A percentile compares a stretch with the other conserved stretches of the same genome.
These are phyloP conservation scores for Globisporangium splendens DNA, from an alignment of 352 stramenopile species.

Conservation along the genomic window DNA sequence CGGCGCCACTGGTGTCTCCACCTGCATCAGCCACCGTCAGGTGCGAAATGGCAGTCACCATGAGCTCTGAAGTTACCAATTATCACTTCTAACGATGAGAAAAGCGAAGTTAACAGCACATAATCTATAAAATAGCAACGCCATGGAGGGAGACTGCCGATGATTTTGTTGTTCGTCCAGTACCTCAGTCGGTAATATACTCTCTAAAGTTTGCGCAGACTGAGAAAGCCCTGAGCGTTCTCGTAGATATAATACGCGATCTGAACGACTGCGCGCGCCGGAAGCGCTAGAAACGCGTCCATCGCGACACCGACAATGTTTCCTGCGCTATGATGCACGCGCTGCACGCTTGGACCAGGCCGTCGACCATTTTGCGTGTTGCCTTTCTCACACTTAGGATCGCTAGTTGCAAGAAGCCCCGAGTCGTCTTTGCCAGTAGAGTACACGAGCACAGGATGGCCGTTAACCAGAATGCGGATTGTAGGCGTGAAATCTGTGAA, in stretches of 20 bases:
- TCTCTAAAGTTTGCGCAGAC: conserved; percentile 61
- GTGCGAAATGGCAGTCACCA: background rate
- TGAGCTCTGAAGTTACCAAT: background rate
- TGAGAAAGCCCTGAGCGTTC: conserved; percentile 66
- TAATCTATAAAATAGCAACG: no score
- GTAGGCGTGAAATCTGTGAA: conserved; percentile 56
- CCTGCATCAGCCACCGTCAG: conserved; percentile 1
- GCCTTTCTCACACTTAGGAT: no score
- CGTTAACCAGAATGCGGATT: conserved; percentile 60
- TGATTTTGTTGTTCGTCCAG: background rate
- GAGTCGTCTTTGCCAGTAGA: background rate
- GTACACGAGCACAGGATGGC: conserved; percentile 38
- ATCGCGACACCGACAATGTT: conserved; percentile 53
- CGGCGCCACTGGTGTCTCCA: conserved; percentile 1
- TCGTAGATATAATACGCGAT: conserved; percentile 69
- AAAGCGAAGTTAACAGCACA: background rate
- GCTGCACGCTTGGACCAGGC: background rate
- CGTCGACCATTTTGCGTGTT: no score
- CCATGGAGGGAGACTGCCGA: no score
- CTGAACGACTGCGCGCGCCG: conserved; percentile 36
- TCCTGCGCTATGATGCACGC: conserved; percentile 54
- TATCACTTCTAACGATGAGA: conserved; percentile 1
- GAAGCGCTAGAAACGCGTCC: conserved; percentile 55
- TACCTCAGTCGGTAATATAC: background rate
- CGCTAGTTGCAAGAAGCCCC: background rate